Conservation (phyloP, 257 asterid genomes). For the Pogostemon cablin region DNA sequence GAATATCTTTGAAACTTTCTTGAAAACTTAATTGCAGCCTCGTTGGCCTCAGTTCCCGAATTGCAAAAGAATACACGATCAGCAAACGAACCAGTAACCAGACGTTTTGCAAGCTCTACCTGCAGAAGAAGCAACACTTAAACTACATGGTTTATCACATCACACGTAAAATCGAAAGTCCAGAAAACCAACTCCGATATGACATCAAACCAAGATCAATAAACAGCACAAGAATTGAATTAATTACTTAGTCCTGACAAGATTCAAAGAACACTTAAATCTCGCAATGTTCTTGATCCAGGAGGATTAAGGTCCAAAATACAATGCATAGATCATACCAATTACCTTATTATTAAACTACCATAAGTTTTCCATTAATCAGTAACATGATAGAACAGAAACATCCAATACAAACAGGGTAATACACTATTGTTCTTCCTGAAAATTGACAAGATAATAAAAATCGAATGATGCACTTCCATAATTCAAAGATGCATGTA, state of each 20-base stretch:
- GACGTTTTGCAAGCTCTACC: constrained; percentile 91
- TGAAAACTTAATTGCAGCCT: constrained; percentile 93
- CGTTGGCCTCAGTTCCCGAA: constrained; percentile 97
- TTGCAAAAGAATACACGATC: constrained; percentile 96
- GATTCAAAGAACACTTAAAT: constrained; percentile 18
- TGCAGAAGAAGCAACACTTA: constrained; percentile 33
- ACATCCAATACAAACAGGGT: neutral
- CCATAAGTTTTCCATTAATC: neutral
- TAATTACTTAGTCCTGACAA: neutral
- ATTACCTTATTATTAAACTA: neutral
- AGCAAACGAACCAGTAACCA: constrained; percentile 74
- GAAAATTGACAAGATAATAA: constrained; percentile 6
- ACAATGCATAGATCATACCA: neutral
- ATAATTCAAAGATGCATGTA: neutral
- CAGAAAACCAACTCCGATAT: too few species aligned
- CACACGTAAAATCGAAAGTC: too few species aligned
- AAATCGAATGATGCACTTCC: constrained; percentile 3
- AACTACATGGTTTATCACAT: neutral
- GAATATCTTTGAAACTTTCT: constrained; percentile 72
- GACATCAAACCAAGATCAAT: neutral
- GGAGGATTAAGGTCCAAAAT: constrained; percentile 17
- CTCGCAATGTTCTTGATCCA: neutral
- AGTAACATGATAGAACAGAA: neutral
- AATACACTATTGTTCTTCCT: neutral
- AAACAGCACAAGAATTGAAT: neutral